These are phyloP conservation scores for Solanum pennellii DNA, from an alignment of 257 asterid genomes.

Conservation along the genomic window DNA sequence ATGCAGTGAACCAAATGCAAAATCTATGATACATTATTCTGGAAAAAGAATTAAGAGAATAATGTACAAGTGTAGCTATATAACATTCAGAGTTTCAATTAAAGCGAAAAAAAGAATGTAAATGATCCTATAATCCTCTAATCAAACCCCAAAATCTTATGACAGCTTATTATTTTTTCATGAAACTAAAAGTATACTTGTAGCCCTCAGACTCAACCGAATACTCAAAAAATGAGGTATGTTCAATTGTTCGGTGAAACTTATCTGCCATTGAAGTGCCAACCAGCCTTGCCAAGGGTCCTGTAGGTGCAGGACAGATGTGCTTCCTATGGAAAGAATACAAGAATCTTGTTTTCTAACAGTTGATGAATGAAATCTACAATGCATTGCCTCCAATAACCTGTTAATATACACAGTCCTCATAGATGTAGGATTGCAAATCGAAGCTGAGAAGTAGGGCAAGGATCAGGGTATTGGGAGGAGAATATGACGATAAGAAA, in stretches of 20 bases:
- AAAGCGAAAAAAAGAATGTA: background rate
- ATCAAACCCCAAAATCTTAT: background rate
- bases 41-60: background rate
- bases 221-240: background rate
- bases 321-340: background rate
- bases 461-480: background rate
- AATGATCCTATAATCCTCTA: background rate
- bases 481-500: background rate
- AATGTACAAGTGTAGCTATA: background rate
- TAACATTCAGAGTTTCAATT: background rate
- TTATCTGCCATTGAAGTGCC: background rate
- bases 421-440: background rate
- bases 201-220: background rate
- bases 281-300: background rate
- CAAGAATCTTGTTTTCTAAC: background rate
- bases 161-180: background rate
- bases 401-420: background rate
- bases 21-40: background rate
- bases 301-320: background rate
- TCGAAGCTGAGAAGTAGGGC: background rate
- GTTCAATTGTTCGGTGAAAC: background rate
- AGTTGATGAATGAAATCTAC: background rate
- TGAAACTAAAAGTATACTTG: background rate
- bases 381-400: background rate
- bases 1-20: background rate